Percentiles rank a stretch among this genome's conserved stretches.
Conservation (phyloP, 1,139 yeast genomes). For the Lodderomyces pseudojiufengensis region DNA sequence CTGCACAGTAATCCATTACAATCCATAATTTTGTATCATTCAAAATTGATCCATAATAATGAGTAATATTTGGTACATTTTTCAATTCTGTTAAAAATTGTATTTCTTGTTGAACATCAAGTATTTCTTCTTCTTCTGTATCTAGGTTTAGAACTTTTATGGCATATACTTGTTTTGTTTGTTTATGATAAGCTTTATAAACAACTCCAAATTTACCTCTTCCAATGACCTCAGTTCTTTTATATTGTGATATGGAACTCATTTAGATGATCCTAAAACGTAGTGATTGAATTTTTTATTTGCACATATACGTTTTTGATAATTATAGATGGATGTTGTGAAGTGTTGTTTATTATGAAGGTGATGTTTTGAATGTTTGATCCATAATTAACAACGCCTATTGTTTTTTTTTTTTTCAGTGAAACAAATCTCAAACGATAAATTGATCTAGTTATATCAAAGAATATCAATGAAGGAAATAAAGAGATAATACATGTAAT, state of each 20-base stretch:
- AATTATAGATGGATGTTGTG: too few relatives aligned
- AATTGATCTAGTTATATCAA: too few relatives aligned
- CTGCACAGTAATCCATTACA: slow-evolving; percentile 96
- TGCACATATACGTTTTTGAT: too few relatives aligned
- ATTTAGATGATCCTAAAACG: slow-evolving; percentile 2
- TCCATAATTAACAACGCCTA: too few relatives aligned
- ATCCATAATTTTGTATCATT: slow-evolving; percentile 93
- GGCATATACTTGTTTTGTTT: slow-evolving; percentile 77
- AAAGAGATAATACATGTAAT: too few relatives aligned
- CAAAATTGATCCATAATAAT: slow-evolving; percentile 84
- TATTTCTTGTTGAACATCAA: slow-evolving; percentile 91
- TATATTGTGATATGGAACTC: slow-evolving; percentile 37
- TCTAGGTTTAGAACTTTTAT: slow-evolving; percentile 90
- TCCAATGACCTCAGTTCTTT: slow-evolving; percentile 88
- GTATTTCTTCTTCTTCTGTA: slow-evolving; percentile 90
- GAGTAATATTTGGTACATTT: slow-evolving; percentile 85
- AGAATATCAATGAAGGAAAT: too few relatives aligned
- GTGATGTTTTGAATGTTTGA: too few relatives aligned
- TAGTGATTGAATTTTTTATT: too few relatives aligned
- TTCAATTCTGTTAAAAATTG: slow-evolving; percentile 80
- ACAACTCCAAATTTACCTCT: slow-evolving; percentile 97
- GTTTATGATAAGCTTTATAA: slow-evolving; percentile 71
- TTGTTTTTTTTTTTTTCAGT: not conserved
- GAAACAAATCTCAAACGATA: not conserved
- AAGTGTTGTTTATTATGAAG: too few relatives aligned